phyloP scores from a whole-genome alignment of 2,329 filamentous ascomycete species.

The Arthroderma uncinatum region DNA sequence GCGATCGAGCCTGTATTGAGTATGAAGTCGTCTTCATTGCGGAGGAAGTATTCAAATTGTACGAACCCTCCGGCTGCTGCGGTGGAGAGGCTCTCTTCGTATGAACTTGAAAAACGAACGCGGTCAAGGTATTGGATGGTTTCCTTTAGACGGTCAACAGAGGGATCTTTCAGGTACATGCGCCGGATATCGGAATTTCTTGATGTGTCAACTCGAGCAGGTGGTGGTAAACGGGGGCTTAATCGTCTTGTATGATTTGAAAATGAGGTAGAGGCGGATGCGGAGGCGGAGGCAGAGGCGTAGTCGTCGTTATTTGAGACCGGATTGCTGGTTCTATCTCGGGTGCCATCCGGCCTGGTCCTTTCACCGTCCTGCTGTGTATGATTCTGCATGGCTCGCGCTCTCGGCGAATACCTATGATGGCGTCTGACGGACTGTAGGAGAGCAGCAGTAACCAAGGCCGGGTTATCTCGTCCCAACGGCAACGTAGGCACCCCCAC shows the following conservation, averaged over 20 bases:
- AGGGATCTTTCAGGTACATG: slow-evolving; percentile 26
- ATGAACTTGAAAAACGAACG: slow-evolving; percentile 43
- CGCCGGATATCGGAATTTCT: slow-evolving; percentile 28
- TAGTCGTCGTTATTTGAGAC: slow-evolving; percentile 8
- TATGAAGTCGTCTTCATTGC: slow-evolving; percentile 47
- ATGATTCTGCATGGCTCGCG: slow-evolving; percentile 32
- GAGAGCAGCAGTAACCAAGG: slow-evolving; percentile 25
- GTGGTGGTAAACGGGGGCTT: background rate
- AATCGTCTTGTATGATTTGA: background rate
- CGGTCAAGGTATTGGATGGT: slow-evolving; percentile 52
- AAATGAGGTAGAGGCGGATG: background rate
- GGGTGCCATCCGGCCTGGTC: slow-evolving; percentile 16
- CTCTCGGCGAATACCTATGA: slow-evolving; percentile 26
- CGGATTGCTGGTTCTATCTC: background rate
- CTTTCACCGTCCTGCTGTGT: slow-evolving; percentile 27
- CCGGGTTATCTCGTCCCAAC: slow-evolving; percentile 7
- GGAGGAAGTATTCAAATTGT: slow-evolving; percentile 42
- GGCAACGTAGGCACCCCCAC: background rate
- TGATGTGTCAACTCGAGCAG: slow-evolving; percentile 14
- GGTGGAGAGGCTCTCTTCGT: slow-evolving; percentile 44
- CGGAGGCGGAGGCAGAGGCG: background rate
- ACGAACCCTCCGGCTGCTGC: slow-evolving; percentile 45
- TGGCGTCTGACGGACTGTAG: slow-evolving; percentile 34
- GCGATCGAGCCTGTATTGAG: slow-evolving; percentile 43
- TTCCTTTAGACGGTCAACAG: slow-evolving; percentile 40